Evolutionary conservation across 129 eudicot genomes (phyloP), one percentile per base, ranked within the genome.

Genomic region (Centella asiatica): DNA sequence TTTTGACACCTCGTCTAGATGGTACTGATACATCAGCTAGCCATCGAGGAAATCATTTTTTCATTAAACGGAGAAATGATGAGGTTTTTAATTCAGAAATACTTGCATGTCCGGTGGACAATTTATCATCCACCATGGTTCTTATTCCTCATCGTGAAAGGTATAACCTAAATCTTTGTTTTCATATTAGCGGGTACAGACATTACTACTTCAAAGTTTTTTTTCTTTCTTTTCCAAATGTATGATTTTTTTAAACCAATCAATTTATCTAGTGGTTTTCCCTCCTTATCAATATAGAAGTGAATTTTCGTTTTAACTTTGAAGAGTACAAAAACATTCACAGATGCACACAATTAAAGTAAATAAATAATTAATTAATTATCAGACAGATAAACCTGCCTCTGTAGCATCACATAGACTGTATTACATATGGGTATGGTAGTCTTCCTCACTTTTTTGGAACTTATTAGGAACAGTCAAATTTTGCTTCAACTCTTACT

Each of bases 111-210:
- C 98, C 94, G 22, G 51, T 90, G 44, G 87, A 86, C 34, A 72
- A 86, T 77, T 66, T 78, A 67, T 81, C 85, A 55, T 85, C 78
- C 47, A 75, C 86, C 52, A 80, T 71, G 7, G 68, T 82, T 45
- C 81, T 90, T 60, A 83, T 90, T 69, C 94, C 95, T 55, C 98
- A 90, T 62, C 77, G 95, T 36, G 88, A 80, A 65, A 86, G 95
- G 95, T 85, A 77, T 42, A n/a, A 1, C 33, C 57, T 61, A 57
- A 44, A 28, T 72, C 19, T 51, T 46, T 19, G 19, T 40, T 47
- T 69, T 27, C 12, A 8, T 69, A 39, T 51, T 13, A 9, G 56
- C 28, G 56, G 52, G 32, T 52, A 1, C 53, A n/a, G 53, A 5
- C 10, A 48, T 48, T 44, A 44, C 14, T 31, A 19, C 39, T 34